Evolutionary conservation across 352 stramenopile species (phyloP).

Genomic region (Pythium folliculosum): DNA sequence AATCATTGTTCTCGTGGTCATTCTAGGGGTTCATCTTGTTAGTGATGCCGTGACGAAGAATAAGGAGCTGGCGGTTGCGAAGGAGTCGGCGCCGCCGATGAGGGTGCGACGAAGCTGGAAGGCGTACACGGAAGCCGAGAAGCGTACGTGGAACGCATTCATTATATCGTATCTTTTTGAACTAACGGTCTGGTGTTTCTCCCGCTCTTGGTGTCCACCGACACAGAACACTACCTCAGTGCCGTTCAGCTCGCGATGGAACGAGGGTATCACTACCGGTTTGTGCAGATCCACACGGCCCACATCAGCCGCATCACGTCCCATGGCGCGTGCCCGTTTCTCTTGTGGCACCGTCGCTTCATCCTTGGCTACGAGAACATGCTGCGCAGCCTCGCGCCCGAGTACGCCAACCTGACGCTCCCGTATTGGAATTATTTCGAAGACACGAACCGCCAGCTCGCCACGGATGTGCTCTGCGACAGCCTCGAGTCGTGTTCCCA

Average conservation of each 20-base stretch:
- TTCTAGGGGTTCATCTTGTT: not conserved
- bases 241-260: slow-evolving; percentile 29
- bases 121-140: slow-evolving; percentile 19
- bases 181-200: not conserved
- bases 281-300: slow-evolving; percentile 25
- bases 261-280: slow-evolving; percentile 26
- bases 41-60: not conserved
- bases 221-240: slow-evolving; percentile 20
- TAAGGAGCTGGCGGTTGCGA: not conserved
- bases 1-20: not conserved
- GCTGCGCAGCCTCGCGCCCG: slow-evolving; percentile 28
- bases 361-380: slow-evolving; percentile 36
- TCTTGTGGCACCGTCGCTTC: slow-evolving; percentile 31
- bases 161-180: not conserved
- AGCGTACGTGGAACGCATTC: slow-evolving; percentile 3
- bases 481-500: slow-evolving; percentile 26
- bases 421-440: slow-evolving; percentile 34
- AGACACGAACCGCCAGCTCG: slow-evolving; percentile 26
- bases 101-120: slow-evolving; percentile 23
- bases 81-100: slow-evolving; percentile 1
- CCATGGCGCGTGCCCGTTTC: slow-evolving; percentile 28
- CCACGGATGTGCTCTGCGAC: slow-evolving; percentile 12
- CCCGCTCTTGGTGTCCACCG: no score
- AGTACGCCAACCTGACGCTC: slow-evolving; percentile 27
- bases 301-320: slow-evolving; percentile 20